These are phyloP conservation scores for Gypsophila paniculata DNA, from an alignment of 179 eudicot genomes.

Conservation along the genomic window DNA sequence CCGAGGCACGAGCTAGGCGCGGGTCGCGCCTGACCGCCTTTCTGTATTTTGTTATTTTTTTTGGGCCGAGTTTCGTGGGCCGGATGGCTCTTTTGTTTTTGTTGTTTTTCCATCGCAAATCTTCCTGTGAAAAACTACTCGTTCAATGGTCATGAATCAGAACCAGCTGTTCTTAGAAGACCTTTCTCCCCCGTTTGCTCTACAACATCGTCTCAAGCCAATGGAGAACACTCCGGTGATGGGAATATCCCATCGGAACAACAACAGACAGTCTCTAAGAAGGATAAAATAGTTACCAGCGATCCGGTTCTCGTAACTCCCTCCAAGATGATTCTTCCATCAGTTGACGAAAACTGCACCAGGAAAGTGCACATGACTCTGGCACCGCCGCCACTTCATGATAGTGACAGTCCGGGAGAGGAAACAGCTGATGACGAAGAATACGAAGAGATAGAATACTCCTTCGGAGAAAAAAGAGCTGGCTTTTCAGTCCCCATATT, in stretches of 20 bases:
- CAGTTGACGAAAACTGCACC: slow-evolving; percentile 52
- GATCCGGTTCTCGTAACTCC: slow-evolving; percentile 41
- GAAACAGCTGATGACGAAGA: slow-evolving; percentile 23
- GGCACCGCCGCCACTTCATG: slow-evolving; percentile 28
- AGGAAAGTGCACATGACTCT: slow-evolving; percentile 45
- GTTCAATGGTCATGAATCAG: slow-evolving; percentile 47
- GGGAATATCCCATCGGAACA: slow-evolving; percentile 38
- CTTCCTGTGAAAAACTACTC: slow-evolving; percentile 40
- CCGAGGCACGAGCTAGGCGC: too few relatives aligned
- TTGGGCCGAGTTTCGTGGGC: too few relatives aligned
- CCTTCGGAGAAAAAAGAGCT: slow-evolving; percentile 72
- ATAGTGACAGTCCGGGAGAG: slow-evolving; percentile 16
- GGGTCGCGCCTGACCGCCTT: too few relatives aligned
- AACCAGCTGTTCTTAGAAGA: slow-evolving; percentile 43
- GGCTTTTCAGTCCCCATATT: slow-evolving; percentile 53
- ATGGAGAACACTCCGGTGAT: slow-evolving; percentile 47
- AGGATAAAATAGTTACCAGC: slow-evolving; percentile 14
- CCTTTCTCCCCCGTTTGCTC: slow-evolving; percentile 78
- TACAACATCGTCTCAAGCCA: slow-evolving; percentile 50
- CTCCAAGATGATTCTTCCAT: slow-evolving; percentile 27
- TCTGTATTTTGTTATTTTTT: too few relatives aligned
- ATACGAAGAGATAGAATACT: slow-evolving; percentile 61
- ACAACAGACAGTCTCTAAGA: slow-evolving; percentile 32
- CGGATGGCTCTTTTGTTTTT: too few relatives aligned
- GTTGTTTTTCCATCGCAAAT: slow-evolving; percentile 33